Base-by-base conservation (phyloP, 345 rosid species). In the Lepidium didymum region DNA sequence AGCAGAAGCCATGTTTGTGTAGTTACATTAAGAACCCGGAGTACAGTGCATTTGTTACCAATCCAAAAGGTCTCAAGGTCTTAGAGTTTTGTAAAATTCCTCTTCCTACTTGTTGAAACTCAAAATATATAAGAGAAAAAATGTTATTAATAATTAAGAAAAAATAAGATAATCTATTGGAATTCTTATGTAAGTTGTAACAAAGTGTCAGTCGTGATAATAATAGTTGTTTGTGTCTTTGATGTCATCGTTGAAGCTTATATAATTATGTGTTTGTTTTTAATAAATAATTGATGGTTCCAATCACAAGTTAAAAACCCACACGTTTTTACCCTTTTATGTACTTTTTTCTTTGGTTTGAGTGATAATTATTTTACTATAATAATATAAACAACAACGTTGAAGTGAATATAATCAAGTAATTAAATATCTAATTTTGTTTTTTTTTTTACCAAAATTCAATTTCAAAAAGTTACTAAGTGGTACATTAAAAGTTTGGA, bases 1-100 rank as follows among this genome's bases (percentile, higher is more conserved):
- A 40, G 19, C 75, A 77, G 10, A 42, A 64, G 56, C 37, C 74
- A 23, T 77, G 79, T 51, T 64, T 80, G 25, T 80, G 81, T 74
- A 44, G 10, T 21, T 77, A 74, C 34, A 25, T 77, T 3, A 64
- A 52, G 36, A 12, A 80, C 4, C 83, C 81, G 10, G 3, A 9
- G 0, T 45, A 44, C 29, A 36, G 14, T 23, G 41, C 16, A 42
- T 63, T 56, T 67, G 52, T 80, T 25, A 61, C 7, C 21, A 66
- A 77, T 62, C 79, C 77, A 23, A 56, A 56, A n/a, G 81, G 77
- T 37, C 59, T 15, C 14, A 80, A 70, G 47, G 67, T 67, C 8
- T 31, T 70, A 8, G 27, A 8, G 1, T 10, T 8, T 19, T 70
- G 75, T 52, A 21, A 52, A 5, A 1, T 61, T 8, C 31, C 38